Base-by-base conservation (phyloP, 371 early-diverging fungal genomes). In the Umbelopsis sp. region DNA sequence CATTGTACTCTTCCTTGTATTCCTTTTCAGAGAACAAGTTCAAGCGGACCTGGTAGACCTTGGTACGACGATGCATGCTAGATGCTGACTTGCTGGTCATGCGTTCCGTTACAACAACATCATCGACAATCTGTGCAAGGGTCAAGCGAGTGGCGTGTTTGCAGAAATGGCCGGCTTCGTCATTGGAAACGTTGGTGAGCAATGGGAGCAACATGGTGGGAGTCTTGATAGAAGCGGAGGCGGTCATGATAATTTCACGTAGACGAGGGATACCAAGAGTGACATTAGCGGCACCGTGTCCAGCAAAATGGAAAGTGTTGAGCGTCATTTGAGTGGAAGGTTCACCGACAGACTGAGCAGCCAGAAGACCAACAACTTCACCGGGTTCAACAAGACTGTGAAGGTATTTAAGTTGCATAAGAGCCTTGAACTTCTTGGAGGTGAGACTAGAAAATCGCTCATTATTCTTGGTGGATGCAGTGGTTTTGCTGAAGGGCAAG, bases 241-340 rank as follows among this genome's bases (percentile, higher is more conserved):
- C 99, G 1, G 97, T 96, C 98, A 99, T 99, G 76, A 99, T 93
- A 71, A 99, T 97, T 89, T 99, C 99, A 76, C 99, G 93, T 63
- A 99, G 88, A 87, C 99, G 95, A 32, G 99, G 99, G 76, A 99
- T 99, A 91, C 99, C 99, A 57, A 99, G 91, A 0, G 99, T 99
- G 71, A 99, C 99, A 88, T 98, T 99, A 82, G 94, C 91, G 72
- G 98, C 99, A 82, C 99, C 99, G 75, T 98, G 97, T 67, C 99
- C 99, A 70, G 99, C 99, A 86, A 99, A 95, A 86, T 99, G 99
- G 94, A 99, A 99, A 68, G 99, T 99, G 86, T 99, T 99, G 53
- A 99, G 86, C 25, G 99, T 99, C 99, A 99, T 99, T 80, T 99
- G 99, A 10, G 99, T 99, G 44, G 97, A 97, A n/a, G 99, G 99